Percentiles rank a stretch among this genome's conserved stretches.
These are phyloP conservation scores for Colletotrichum navitas DNA, from an alignment of 2,329 filamentous ascomycete genomes.

Conservation along the genomic window DNA sequence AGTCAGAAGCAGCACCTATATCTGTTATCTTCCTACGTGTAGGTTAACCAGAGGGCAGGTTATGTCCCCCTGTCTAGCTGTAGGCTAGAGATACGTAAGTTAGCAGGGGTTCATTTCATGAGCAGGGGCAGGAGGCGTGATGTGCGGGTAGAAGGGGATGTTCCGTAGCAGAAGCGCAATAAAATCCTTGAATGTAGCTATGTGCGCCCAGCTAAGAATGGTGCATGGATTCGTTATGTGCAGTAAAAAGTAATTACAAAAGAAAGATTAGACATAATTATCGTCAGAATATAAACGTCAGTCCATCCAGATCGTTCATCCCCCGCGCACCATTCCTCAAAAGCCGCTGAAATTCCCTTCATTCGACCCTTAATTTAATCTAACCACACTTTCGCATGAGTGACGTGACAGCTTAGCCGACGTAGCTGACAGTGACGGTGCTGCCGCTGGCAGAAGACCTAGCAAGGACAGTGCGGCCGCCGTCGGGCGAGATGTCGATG, in stretches of 20 bases:
- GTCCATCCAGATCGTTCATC: background rate
- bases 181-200: too few relatives aligned
- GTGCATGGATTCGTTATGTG: background rate
- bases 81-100: too few relatives aligned
- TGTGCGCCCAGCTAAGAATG: too few relatives aligned
- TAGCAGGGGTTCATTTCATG: too few relatives aligned
- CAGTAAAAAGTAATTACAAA: background rate
- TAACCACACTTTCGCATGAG: background rate
- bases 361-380: background rate
- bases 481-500: slow-evolving; percentile 42
- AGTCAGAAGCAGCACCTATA: too few relatives aligned
- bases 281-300: background rate
- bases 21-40: too few relatives aligned
- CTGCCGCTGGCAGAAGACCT: slow-evolving; percentile 33
- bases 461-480: slow-evolving; percentile 33
- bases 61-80: too few relatives aligned
- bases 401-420: slow-evolving; percentile 2
- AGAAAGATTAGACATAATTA: background rate
- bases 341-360: background rate
- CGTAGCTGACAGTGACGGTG: slow-evolving; percentile 33
- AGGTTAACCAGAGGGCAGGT: too few relatives aligned
- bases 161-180: too few relatives aligned
- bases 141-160: too few relatives aligned
- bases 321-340: background rate
- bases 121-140: too few relatives aligned